Evolutionary conservation across 1,284 basidiomycete species (phyloP).

Genomic region (Ustilago crameri): DNA sequence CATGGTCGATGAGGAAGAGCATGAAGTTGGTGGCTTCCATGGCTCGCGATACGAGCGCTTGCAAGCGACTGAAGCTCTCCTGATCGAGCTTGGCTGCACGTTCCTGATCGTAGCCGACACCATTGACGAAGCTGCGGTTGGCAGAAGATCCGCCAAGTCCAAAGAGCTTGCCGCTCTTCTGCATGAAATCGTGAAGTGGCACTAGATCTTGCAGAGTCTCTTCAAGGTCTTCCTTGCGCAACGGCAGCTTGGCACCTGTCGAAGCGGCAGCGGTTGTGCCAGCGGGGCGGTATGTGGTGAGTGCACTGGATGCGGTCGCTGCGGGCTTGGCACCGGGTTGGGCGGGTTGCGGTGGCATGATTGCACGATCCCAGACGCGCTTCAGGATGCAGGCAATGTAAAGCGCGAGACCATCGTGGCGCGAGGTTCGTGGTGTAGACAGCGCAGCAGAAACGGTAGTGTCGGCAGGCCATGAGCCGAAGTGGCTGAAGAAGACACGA

Average conservation of each 20-base stretch:
- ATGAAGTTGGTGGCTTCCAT: conserved; percentile 82
- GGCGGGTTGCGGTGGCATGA: conserved; percentile 45
- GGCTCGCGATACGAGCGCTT: conserved; percentile 76
- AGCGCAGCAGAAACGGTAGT: conserved; percentile 50
- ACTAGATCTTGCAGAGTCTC: conserved; percentile 53
- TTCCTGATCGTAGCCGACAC: conserved; percentile 43
- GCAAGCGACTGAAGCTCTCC: conserved; percentile 78
- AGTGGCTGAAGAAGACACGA: conserved; percentile 62
- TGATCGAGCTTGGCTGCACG: conserved; percentile 75
- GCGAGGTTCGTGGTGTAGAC: conserved; percentile 62
- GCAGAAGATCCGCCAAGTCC: conserved; percentile 52
- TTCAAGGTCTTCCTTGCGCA: conserved; percentile 51
- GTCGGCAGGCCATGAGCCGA: conserved; percentile 60
- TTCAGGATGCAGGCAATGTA: conserved; percentile 86
- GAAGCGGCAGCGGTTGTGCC: conserved; percentile 7
- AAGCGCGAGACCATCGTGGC: conserved; percentile 87
- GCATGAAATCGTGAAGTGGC: conserved; percentile 59
- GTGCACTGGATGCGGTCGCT: conserved; percentile 7
- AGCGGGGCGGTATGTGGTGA: conserved; percentile 30
- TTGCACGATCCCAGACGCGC: conserved; percentile 84
- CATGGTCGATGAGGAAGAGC: conserved; percentile 89
- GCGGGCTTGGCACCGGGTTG: conserved; percentile 37
- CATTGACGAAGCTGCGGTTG: conserved; percentile 35
- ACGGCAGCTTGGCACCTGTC: conserved; percentile 17
- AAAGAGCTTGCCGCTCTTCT: conserved; percentile 62